Evolutionary conservation across 2,329 filamentous ascomycete species (phyloP), one percentile per base, ranked within the genome.

Genomic region (Apiospora pterosperma): DNA sequence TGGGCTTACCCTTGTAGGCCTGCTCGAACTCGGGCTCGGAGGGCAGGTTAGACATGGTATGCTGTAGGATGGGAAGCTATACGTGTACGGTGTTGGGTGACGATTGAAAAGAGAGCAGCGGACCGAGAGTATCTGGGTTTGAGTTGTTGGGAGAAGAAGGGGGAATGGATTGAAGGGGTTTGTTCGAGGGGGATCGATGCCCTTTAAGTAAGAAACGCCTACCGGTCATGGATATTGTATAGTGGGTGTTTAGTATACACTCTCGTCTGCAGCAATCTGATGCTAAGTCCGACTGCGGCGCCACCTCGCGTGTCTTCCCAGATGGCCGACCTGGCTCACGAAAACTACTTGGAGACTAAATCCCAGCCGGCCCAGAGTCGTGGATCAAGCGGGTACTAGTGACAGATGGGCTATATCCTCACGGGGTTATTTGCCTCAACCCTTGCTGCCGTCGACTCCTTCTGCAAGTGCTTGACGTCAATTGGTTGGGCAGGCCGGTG

Each of bases 1-100:
- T 42, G 19, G 44, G 58, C 39, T 21, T 85, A 96, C 93, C 93
- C 80, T 93, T 92, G 88, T 97, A 97, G 76, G 95, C 95, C 88
- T 98, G 95, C 89, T 97, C 90, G 84, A 98, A 98, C 85, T 99
- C 95, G 76, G 96, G 95, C 88, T 98, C 95, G 69, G 84, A 82
- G 62, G 92, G 88, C 75, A 96, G 86, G 84, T 96, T 90, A 71
- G 93, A 92, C 92, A 96, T 96, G 71, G 11, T 55, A 1, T 28
- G 2, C 19, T 55, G 19, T 34, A 34, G 31, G 16, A 21, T n/a
- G 48, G 25, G 48, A 55, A 19, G 44, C 23, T 19, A 10, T 31
- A 60, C 16, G 60, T 41, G n/a, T 16, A 14, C 28, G 60, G 44
- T 14, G 41, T 28, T 21, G 38, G 12, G 60, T 34, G 36, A 36